Percentiles rank a stretch among this genome's conserved stretches.
Conservation (phyloP, 2,329 filamentous ascomycete genomes). For the Trichophyton simii region DNA sequence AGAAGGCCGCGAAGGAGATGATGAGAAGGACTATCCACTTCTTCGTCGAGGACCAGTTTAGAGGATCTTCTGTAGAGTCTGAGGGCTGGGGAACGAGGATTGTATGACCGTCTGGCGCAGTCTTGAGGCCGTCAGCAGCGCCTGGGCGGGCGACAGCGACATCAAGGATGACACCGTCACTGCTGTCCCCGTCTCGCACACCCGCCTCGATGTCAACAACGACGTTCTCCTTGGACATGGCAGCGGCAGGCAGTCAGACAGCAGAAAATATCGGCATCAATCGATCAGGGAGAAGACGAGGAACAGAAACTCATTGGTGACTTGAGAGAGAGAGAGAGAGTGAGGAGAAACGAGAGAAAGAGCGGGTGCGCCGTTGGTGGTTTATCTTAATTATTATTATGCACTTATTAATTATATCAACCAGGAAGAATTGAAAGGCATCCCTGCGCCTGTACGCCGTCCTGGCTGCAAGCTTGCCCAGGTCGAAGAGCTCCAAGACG, state of each 20-base stretch:
- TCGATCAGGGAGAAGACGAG: not conserved
- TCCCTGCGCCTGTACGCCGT: too few relatives aligned
- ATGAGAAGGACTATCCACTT: slow-evolving; percentile 29
- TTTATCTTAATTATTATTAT: too few relatives aligned
- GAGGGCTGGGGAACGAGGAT: slow-evolving; percentile 29
- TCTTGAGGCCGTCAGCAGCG: slow-evolving; percentile 20
- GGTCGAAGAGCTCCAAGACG: too few relatives aligned
- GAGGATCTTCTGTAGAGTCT: slow-evolving; percentile 26
- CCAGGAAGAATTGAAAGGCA: too few relatives aligned
- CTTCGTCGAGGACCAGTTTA: slow-evolving; percentile 25
- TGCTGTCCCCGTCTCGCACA: not conserved
- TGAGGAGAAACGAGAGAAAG: too few relatives aligned
- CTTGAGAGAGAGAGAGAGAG: too few relatives aligned
- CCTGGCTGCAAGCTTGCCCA: too few relatives aligned
- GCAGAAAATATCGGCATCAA: not conserved
- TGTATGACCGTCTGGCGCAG: slow-evolving; percentile 22
- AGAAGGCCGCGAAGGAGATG: slow-evolving; percentile 27
- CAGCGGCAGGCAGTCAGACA: not conserved
- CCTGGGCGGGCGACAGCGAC: not conserved
- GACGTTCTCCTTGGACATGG: not conserved
- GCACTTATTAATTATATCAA: too few relatives aligned
- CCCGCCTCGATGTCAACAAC: not conserved
- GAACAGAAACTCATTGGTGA: not conserved
- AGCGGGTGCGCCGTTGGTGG: too few relatives aligned
- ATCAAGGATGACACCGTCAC: slow-evolving; percentile 24